phyloP scores from a whole-genome alignment of 1,284 basidiomycete genomes.

The Rhodofomes roseus region DNA sequence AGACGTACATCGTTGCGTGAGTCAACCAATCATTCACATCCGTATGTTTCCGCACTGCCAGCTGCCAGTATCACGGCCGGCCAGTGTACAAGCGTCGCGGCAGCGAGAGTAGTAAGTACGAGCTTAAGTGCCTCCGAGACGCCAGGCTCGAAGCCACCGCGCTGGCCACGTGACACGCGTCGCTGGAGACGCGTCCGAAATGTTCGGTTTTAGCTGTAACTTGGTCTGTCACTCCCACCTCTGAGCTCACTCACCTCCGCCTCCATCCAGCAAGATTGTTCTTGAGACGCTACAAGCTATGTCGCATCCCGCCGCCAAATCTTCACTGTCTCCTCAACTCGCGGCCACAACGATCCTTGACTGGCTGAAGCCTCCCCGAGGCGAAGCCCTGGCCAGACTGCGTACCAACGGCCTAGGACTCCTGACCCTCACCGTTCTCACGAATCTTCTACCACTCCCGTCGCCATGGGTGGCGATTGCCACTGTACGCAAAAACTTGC shows the following conservation, averaged over 20 bases:
- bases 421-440: slow-evolving; percentile 40
- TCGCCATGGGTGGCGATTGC: slow-evolving; percentile 37
- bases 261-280: not conserved
- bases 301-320: not conserved
- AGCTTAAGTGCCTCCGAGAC: no score
- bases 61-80: no score
- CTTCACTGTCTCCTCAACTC: not conserved
- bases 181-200: not conserved
- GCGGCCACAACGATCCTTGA: slow-evolving; percentile 18
- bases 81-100: no score
- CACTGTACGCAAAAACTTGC: slow-evolving; percentile 24
- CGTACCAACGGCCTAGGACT: slow-evolving; percentile 47
- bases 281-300: not conserved
- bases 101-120: no score
- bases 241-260: no score
- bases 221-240: no score
- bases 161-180: not conserved
- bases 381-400: slow-evolving; percentile 51
- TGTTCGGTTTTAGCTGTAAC: not conserved
- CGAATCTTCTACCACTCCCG: slow-evolving; percentile 51
- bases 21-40: no score
- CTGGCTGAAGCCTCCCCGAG: slow-evolving; percentile 49
- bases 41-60: no score
- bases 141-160: no score
- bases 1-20: no score